Evolutionary conservation across 2,329 filamentous ascomycete genomes (phyloP).

Genomic region (Exophiala sp.): DNA sequence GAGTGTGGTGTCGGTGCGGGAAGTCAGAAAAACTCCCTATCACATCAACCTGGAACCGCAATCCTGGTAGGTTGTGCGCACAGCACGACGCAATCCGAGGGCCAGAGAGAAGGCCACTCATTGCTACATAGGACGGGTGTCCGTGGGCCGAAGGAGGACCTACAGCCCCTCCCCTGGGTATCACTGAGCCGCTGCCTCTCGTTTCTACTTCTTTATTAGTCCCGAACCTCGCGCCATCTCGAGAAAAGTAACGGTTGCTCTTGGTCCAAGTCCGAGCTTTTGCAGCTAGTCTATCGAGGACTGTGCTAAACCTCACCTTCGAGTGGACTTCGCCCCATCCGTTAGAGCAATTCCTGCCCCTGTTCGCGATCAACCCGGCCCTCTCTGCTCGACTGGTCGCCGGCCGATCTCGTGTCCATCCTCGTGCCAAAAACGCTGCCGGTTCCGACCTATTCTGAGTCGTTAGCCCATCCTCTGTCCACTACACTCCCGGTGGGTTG

Average conservation of each 20-base stretch:
- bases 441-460: conserved; percentile 20
- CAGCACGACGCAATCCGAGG: conserved; percentile 8
- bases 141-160: conserved; percentile 12
- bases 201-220: conserved; percentile 23
- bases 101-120: conserved; percentile 9
- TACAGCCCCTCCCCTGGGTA: conserved; percentile 10
- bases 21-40: conserved; percentile 9
- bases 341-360: conserved; percentile 21
- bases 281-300: conserved; percentile 17
- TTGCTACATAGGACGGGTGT: conserved; percentile 16
- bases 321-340: conserved; percentile 19
- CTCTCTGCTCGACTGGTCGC: conserved; percentile 16
- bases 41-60: conserved; percentile 10
- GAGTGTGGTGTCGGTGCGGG: conserved; percentile 7
- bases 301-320: conserved; percentile 21
- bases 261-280: conserved; percentile 19
- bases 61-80: conserved; percentile 5
- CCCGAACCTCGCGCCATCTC: conserved; percentile 20
- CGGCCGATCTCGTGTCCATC: conserved; percentile 24
- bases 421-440: conserved; percentile 21
- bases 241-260: conserved; percentile 20
- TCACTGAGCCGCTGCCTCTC: background rate
- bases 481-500: conserved; percentile 21
- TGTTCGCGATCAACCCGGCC: conserved; percentile 22
- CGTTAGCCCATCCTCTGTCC: conserved; percentile 22